These are phyloP conservation scores for Malus hybrid DNA, from an alignment of 331 rosid genomes.

Conservation along the genomic window DNA sequence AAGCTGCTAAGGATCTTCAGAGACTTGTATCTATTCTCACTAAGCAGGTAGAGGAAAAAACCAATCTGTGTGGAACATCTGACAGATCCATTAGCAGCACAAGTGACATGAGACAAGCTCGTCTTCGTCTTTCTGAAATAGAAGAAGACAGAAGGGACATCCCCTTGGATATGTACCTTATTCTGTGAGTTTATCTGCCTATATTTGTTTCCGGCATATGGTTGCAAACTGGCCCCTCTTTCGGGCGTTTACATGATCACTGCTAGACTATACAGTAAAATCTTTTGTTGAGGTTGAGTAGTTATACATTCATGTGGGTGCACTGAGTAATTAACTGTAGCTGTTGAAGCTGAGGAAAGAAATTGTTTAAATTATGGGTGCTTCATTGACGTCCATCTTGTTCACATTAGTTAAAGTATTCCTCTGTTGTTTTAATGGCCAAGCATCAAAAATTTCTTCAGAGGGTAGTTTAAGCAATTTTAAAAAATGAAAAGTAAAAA, in stretches of 20 bases:
- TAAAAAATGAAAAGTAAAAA: too few relatives aligned
- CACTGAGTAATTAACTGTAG: too few relatives aligned
- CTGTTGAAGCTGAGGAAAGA: too few relatives aligned
- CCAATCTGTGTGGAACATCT: conserved; percentile 39
- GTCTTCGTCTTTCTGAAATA: conserved; percentile 55
- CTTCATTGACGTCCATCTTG: too few relatives aligned
- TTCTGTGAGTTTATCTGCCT: conserved; percentile 59
- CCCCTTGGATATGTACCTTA: conserved; percentile 87
- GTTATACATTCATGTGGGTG: too few relatives aligned
- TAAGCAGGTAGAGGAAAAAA: conserved; percentile 48
- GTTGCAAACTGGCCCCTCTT: background rate
- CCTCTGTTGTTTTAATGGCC: too few relatives aligned
- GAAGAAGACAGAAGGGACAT: conserved; percentile 81
- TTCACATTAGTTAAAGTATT: too few relatives aligned
- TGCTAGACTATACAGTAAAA: background rate
- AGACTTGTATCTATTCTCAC: conserved; percentile 57
- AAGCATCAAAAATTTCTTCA: too few relatives aligned
- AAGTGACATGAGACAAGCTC: conserved; percentile 75
- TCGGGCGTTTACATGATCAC: background rate
- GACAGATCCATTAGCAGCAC: conserved; percentile 47
- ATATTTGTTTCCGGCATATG: background rate
- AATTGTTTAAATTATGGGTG: too few relatives aligned
- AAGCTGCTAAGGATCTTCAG: conserved; percentile 75
- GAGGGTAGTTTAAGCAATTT: too few relatives aligned
- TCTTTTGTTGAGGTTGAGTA: background rate